These are phyloP conservation scores for Stevia rebaudiana DNA, from an alignment of 140 eudicot genomes.

Conservation along the genomic window DNA sequence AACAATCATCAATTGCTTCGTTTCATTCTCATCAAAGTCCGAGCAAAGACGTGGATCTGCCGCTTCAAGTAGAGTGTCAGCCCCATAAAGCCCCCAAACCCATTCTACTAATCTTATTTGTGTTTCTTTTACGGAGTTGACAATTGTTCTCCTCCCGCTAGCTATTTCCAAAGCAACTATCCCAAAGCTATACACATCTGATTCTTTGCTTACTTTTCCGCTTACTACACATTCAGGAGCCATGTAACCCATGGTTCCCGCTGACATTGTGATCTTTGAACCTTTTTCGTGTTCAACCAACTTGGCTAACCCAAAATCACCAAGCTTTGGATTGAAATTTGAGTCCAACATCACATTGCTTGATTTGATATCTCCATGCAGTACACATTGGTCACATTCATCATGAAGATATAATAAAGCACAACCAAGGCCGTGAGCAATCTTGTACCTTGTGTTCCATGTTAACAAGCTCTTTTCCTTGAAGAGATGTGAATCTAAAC, in stretches of 20 bases:
- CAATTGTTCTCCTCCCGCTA: slow-evolving; percentile 33
- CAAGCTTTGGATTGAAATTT: slow-evolving; percentile 33
- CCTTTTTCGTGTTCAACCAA: slow-evolving; percentile 38
- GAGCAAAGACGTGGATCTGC: slow-evolving; percentile 17
- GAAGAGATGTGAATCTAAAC: slow-evolving; percentile 33
- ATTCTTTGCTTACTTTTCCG: slow-evolving; percentile 33
- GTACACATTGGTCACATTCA: slow-evolving; percentile 43
- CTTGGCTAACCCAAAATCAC: slow-evolving; percentile 44
- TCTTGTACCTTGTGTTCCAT: slow-evolving; percentile 31
- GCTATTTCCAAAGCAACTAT: slow-evolving; percentile 38
- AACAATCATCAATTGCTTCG: background rate
- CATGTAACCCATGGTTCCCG: slow-evolving; percentile 40
- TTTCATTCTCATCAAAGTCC: slow-evolving; percentile 12
- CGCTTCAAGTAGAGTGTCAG: slow-evolving; percentile 22
- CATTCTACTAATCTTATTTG: slow-evolving; percentile 20
- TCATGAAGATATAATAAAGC: slow-evolving; percentile 35
- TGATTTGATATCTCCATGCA: slow-evolving; percentile 43
- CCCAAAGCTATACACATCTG: slow-evolving; percentile 45
- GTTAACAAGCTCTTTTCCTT: slow-evolving; percentile 21
- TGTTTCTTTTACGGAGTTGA: slow-evolving; percentile 3
- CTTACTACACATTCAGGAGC: slow-evolving; percentile 37
- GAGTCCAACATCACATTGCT: slow-evolving; percentile 36
- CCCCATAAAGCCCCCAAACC: slow-evolving; percentile 39
- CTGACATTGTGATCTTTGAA: slow-evolving; percentile 23
- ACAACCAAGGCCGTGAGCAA: slow-evolving; percentile 21